phyloP scores from a whole-genome alignment of 805 yeast species.

The Sugiyamaella lignohabitans region DNA sequence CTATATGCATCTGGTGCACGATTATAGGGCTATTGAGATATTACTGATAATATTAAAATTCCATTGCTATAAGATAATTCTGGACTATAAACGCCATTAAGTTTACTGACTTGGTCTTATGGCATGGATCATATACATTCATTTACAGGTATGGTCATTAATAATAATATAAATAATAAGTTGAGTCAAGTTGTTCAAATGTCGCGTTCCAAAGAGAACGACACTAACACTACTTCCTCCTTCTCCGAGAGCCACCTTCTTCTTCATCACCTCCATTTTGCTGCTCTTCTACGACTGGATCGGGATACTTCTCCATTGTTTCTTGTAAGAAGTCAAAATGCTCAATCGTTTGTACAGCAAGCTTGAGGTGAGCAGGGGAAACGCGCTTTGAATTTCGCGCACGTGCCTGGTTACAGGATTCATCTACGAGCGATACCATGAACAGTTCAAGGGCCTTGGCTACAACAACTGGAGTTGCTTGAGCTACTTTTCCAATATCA shows the following conservation, averaged over 20 bases:
- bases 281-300: conserved; percentile 30
- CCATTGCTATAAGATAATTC: too few relatives aligned
- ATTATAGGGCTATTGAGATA: too few relatives aligned
- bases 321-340: conserved; percentile 91
- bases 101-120: too few relatives aligned
- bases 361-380: conserved; percentile 72
- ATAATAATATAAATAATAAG: too few relatives aligned
- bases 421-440: conserved; percentile 82
- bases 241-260: conserved; percentile 1
- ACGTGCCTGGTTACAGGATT: conserved; percentile 71
- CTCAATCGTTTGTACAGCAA: conserved; percentile 79
- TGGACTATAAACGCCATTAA: too few relatives aligned
- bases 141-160: too few relatives aligned
- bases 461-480: conserved; percentile 96
- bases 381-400: conserved; percentile 71
- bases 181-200: too few relatives aligned
- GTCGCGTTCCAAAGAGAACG: too few relatives aligned
- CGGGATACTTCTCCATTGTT: conserved; percentile 55
- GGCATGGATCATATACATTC: too few relatives aligned
- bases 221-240: conserved; percentile 1
- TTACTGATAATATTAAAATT: too few relatives aligned
- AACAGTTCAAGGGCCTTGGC: conserved; percentile 92
- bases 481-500: conserved; percentile 97
- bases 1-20: too few relatives aligned
- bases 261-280: conserved; percentile 18